Base-by-base conservation (phyloP, 2,329 filamentous ascomycete species). In the Epichloe coenophiala region DNA sequence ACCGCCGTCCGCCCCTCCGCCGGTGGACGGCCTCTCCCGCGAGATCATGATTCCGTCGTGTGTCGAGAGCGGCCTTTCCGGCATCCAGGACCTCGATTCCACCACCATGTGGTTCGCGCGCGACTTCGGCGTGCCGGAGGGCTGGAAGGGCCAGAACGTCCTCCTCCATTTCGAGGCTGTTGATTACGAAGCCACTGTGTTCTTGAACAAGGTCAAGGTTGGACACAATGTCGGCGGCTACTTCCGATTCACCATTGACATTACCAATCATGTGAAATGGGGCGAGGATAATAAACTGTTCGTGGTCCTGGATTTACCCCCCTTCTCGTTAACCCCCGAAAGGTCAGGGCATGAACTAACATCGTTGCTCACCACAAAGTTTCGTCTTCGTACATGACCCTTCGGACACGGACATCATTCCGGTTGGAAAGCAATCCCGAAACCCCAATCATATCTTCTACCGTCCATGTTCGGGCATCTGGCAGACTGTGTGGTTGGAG, bases 401-500 rank as follows among this genome's bases (percentile, higher is more conserved):
- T 0, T 86, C 83, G 0, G 83, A 86, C 57, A 60, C 62, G 33
- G 69, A 70, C 2, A 72, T 81, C 11, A 81, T 83, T 41, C 82
- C 83, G 0, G 73, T 84, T 43, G 83, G 83, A 54, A 85, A 86
- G 61, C 82, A 84, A 61, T 76, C 74, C 0, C 59, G 74, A 1
- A 66, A 64, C 0, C 78, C 76, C 0, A 73, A 70, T 11, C 77
- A 81, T 57, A 87, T 87, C 53, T 87, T 84, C 62, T 87, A 87
- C 61, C 80, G 79, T 0, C 79, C 84, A 0, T 87, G 83, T 60
- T 83, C 80, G 36, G 84, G 84, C 5, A 86, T 88, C 55, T 88
- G 84, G 84, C 83, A 86, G 60, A 75, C 74, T 17, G 83, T 87
- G 0, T 88, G 83, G 83, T 66, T 88, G 2, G 79, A 84, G 60